Evolutionary conservation across 2,329 filamentous ascomycete species (phyloP).

Genomic region (Colletotrichum coccodes): DNA sequence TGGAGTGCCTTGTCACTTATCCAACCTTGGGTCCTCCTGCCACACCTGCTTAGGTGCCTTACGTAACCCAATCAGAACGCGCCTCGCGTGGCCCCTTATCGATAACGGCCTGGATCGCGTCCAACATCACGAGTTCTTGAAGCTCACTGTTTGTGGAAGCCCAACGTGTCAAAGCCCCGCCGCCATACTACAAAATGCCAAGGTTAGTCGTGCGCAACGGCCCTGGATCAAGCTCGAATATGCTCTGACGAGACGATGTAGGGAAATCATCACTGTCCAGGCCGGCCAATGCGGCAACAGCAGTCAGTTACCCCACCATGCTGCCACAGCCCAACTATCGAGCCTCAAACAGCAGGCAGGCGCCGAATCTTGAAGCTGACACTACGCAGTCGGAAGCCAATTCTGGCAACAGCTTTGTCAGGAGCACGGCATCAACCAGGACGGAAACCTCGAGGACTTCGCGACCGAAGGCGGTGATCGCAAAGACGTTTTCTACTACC

Average conservation of each 20-base stretch:
- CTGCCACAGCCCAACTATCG: not conserved
- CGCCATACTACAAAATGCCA: slow-evolving; percentile 28
- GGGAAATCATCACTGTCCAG: slow-evolving; percentile 99
- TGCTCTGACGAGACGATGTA: slow-evolving; percentile 47
- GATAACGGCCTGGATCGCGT: slow-evolving; percentile 32
- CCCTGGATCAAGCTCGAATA: too few relatives aligned
- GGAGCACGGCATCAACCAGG: slow-evolving; percentile 97
- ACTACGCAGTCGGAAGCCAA: slow-evolving; percentile 82
- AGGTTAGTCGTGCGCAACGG: slow-evolving; percentile 17
- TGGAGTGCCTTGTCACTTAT: not conserved
- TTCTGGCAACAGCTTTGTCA: slow-evolving; percentile 99
- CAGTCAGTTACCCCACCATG: slow-evolving; percentile 70
- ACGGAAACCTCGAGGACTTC: slow-evolving; percentile 97
- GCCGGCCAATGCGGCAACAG: slow-evolving; percentile 99
- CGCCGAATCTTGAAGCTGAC: slow-evolving; percentile 41
- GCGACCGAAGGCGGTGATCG: slow-evolving; percentile 97
- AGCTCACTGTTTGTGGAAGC: slow-evolving; percentile 14
- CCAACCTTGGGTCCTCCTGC: not conserved
- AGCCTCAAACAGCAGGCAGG: not conserved
- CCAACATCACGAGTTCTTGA: slow-evolving; percentile 26
- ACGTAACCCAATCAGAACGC: slow-evolving; percentile 11
- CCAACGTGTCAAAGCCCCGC: slow-evolving; percentile 21
- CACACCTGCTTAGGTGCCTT: not conserved
- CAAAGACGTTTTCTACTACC: slow-evolving; percentile 99
- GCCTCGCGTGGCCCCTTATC: slow-evolving; percentile 32